Evolutionary conservation across 2,329 filamentous ascomycete genomes (phyloP), one percentile per base, ranked within the genome.

Genomic region (Fusarium phyllophilum): DNA sequence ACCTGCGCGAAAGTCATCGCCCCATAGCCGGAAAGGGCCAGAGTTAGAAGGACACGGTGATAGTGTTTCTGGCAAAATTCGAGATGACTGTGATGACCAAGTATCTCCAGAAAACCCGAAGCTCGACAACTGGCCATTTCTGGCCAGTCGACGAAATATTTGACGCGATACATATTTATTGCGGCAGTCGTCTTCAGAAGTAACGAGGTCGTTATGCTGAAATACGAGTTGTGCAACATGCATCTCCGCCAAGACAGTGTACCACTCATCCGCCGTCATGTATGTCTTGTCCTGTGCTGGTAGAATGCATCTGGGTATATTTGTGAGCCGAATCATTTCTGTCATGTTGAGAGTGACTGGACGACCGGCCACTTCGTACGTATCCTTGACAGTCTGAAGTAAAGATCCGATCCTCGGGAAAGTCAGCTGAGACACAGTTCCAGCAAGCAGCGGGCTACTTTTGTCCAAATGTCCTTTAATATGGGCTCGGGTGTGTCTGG

Each of bases 101-200:
- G 57, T 9, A 44, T 64, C 66, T 45, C 78, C 64, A 3, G 66
- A 49, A 59, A 81, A 80, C 4, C 79, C 76, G 52, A 81, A 79
- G 0, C 26, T 67, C 5, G 77, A 78, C 0, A 80, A 64, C 8
- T 63, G 62, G 1, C 77, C 77, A 66, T 78, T 39, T 55, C 71
- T 74, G 8, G 80, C 79, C 10, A 83, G 57, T 49, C 73, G 80
- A 6, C 81, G 82, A 68, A 85, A 85, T 0, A 86, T 62, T 41
- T 83, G 80, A 8, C 82, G 82, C 11, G 83, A 80, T 4, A 85
- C 79, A 49, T 85, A 85, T 65, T 86, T 86, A 33, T 81, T 83
- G 4, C 82, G 78, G 46, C 81, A 83, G 67, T 86, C 84, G 15
- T 83, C 81, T 26, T 79, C 83, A 8, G 79, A 77, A 1, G 67